Base-by-base conservation (phyloP, 495 filamentous ascomycete species). In the Talaromyces proteolyticus region DNA sequence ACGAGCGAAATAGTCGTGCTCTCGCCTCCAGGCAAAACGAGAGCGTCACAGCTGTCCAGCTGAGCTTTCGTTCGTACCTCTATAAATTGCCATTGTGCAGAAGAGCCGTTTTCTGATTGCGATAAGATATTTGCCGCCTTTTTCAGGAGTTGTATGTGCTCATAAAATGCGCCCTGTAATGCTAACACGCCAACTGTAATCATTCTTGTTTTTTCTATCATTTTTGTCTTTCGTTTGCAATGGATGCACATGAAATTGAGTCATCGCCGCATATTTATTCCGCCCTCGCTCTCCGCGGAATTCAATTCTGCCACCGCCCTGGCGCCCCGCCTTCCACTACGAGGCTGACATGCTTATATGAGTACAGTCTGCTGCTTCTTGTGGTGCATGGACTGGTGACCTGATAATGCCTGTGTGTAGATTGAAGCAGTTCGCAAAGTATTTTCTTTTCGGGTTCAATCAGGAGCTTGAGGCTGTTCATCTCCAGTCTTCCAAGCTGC, bases 1-100 rank as follows among this genome's bases (percentile, higher is more conserved):
- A 97, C 87, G 16, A 98, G 77, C 3, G 91, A 88, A 59, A 98
- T 91, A 5, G 91, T 86, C 4, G 93, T 98, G 62, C 89, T 95
- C 61, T 98, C 93, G 51, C 93, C 94, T 38, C 93, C 93, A 5
- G 94, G 93, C 53, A 98, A 77, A 56, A 98, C 81, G 18, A 98
- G 75, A 2, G 84, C 93, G 61, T 91, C 82, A 70, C 91, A 96
- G 57, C 52, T 57, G 10, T 74, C 69, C 12, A 98, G 77, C 53
- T 95, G 78, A 8, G 73, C 64, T 16, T 79, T 65, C 24, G 84
- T 97, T 47, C 91, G 87, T 42, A 98, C 86, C 62, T 95, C 86
- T 54, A 82, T 69, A 63, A 91, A 91, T 51, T 59, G 56, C 72
- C 89, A 84, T 54, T 70, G 59, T 57, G 43, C 51, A 21, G 57